These are phyloP conservation scores for Penicillium alfredii DNA, from an alignment of 495 filamentous ascomycete genomes.

Conservation along the genomic window DNA sequence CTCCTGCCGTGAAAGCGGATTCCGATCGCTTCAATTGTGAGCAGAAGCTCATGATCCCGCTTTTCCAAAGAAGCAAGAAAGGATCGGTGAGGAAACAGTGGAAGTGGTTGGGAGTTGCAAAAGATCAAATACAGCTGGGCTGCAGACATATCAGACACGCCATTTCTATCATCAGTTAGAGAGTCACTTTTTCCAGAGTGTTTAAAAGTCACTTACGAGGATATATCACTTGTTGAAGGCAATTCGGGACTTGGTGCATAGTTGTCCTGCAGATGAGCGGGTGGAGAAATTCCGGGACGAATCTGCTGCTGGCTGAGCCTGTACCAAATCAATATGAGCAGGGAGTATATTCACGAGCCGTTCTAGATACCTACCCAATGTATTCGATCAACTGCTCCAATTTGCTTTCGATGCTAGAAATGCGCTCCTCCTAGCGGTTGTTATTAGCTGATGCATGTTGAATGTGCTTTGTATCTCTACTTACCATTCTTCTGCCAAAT, in stretches of 20 bases:
- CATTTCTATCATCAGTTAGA: constrained; percentile 5
- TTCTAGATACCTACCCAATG: constrained; percentile 16
- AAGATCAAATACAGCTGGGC: constrained; percentile 26
- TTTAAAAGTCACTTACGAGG: not conserved
- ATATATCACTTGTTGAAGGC: no score
- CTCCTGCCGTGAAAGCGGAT: constrained; percentile 22
- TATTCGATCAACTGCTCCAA: constrained; percentile 29
- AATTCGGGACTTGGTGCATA: no score
- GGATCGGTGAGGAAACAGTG: constrained; percentile 25
- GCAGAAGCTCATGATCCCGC: constrained; percentile 31
- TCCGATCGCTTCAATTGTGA: constrained; percentile 33
- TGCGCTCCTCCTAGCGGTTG: constrained; percentile 28
- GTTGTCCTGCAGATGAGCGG: no score
- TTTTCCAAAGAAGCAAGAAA: constrained; percentile 18
- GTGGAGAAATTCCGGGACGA: no score
- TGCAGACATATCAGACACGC: constrained; percentile 1
- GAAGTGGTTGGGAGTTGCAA: constrained; percentile 37
- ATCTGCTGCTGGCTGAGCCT: no score
- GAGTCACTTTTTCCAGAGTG: no score
- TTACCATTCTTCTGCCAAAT: constrained; percentile 15
- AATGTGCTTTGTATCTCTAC: constrained; percentile 2
- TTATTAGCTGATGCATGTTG: not conserved
- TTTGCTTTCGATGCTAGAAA: constrained; percentile 32
- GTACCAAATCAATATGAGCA: no score
- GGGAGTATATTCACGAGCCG: no score